Evolutionary conservation across 129 eudicot species (phyloP).

Genomic region (Artemisia argyi): DNA sequence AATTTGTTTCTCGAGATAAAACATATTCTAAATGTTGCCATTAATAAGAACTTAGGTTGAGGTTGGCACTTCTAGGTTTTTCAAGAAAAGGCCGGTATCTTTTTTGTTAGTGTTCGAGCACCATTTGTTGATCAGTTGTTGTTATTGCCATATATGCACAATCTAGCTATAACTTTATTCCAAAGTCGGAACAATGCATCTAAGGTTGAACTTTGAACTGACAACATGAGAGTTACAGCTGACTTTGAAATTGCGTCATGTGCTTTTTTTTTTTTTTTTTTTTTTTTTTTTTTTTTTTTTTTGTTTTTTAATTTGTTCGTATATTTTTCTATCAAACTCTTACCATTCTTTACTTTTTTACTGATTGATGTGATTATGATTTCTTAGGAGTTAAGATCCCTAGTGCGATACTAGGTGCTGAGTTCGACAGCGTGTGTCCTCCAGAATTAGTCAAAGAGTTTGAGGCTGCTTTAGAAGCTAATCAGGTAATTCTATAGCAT

Average conservation of each 20-base stretch:
- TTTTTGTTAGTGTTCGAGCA: background rate
- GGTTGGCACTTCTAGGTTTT: too few relatives aligned
- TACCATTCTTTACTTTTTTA: background rate
- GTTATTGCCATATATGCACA: background rate
- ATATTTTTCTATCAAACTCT: background rate
- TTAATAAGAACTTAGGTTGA: background rate
- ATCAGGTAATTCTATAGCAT: constrained; percentile 45
- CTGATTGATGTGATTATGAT: constrained; percentile 3
- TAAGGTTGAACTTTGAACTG: background rate
- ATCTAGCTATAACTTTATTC: background rate
- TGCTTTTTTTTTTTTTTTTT: background rate
- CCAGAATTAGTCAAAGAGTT: constrained; percentile 72
- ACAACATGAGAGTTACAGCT: background rate
- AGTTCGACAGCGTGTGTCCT: constrained; percentile 61
- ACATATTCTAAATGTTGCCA: too few relatives aligned
- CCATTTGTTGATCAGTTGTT: too few relatives aligned
- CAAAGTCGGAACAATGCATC: background rate
- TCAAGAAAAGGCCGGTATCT: too few relatives aligned
- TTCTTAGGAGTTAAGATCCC: constrained; percentile 76
- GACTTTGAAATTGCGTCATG: background rate
- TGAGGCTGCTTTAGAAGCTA: constrained; percentile 54
- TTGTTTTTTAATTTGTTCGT: too few relatives aligned
- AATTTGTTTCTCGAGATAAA: too few relatives aligned
- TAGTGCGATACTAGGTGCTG: constrained; percentile 64
- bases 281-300: too few relatives aligned